phyloP scores from a whole-genome alignment of 1,284 basidiomycete genomes.

The Moesziomyces sp. region DNA sequence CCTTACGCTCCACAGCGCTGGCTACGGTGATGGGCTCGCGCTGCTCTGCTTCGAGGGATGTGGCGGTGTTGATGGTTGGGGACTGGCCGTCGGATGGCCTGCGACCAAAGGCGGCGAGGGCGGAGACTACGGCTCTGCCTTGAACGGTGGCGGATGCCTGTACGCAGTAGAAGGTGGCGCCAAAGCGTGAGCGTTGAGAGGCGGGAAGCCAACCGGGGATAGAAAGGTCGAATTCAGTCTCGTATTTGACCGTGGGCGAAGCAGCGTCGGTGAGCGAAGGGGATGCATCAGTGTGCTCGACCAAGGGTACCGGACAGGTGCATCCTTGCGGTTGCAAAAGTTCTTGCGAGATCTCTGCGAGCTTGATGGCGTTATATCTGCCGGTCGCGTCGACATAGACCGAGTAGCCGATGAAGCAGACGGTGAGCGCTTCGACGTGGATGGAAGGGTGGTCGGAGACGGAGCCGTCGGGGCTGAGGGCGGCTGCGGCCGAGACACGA shows the following conservation, averaged over 20 bases:
- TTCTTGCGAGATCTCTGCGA: constrained; percentile 54
- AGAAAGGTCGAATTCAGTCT: constrained; percentile 63
- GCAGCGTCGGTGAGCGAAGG: not conserved
- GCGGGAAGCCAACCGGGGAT: constrained; percentile 66
- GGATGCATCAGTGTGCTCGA: constrained; percentile 9
- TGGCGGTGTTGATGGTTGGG: not conserved
- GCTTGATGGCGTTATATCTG: constrained; percentile 57
- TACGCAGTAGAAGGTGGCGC: constrained; percentile 64
- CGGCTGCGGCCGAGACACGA: constrained; percentile 28
- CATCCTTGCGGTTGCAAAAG: constrained; percentile 48
- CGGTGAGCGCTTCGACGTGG: constrained; percentile 47
- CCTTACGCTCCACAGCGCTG: not conserved
- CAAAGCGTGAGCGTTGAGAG: constrained; percentile 59
- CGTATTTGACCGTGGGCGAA: constrained; percentile 40
- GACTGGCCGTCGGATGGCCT: constrained; percentile 6
- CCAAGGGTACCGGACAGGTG: constrained; percentile 19
- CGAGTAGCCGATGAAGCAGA: constrained; percentile 60
- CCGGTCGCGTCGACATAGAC: constrained; percentile 63
- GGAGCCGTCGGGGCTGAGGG: constrained; percentile 15
- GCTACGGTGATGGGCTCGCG: not conserved
- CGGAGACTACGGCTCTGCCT: constrained; percentile 30
- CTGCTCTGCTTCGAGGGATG: constrained; percentile 36
- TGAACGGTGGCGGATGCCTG: constrained; percentile 49
- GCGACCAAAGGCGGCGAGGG: constrained; percentile 20
- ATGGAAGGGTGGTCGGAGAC: constrained; percentile 24